These are phyloP conservation scores for Zostera marina DNA, from an alignment of 116 monocot genomes.

Conservation along the genomic window DNA sequence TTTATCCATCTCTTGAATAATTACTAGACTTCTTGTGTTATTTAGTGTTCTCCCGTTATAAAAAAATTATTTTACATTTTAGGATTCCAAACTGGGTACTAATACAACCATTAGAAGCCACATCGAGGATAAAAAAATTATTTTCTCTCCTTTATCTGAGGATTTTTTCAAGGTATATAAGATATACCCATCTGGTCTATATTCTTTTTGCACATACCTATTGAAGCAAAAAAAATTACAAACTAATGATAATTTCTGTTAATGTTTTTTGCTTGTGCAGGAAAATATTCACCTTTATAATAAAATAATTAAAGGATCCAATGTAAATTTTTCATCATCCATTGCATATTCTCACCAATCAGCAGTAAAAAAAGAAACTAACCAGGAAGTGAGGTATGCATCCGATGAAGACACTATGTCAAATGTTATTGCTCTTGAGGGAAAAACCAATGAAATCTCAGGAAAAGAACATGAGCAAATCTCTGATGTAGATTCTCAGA, in stretches of 20 bases:
- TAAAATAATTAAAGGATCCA: conserved; percentile 14
- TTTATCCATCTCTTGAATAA: neutral
- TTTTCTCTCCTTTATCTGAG: conserved; percentile 19
- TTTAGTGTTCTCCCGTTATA: neutral
- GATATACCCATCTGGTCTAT: neutral
- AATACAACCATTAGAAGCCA: conserved; percentile 9
- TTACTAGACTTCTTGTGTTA: neutral
- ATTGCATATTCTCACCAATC: neutral
- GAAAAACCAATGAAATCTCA: conserved; percentile 3
- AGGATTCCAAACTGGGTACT: conserved; percentile 14
- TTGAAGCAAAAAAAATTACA: no score
- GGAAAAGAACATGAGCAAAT: no score
- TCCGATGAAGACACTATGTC: neutral
- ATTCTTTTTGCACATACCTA: no score
- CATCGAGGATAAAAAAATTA: conserved; percentile 7
- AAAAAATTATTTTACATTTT: neutral
- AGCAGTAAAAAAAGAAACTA: neutral
- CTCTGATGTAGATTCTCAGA: no score
- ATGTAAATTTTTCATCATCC: neutral
- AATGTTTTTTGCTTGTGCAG: conserved; percentile 17
- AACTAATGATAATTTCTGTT: neutral
- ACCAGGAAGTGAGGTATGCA: neutral
- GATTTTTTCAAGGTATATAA: conserved; percentile 39
- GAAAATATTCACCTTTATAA: conserved; percentile 41
- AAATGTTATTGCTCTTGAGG: neutral